A percentile compares a stretch with the other conserved stretches of the same genome.
Evolutionary conservation across 192 early-diverging fungal genomes (phyloP).

Genomic region (Entomortierella chlamydospora): DNA sequence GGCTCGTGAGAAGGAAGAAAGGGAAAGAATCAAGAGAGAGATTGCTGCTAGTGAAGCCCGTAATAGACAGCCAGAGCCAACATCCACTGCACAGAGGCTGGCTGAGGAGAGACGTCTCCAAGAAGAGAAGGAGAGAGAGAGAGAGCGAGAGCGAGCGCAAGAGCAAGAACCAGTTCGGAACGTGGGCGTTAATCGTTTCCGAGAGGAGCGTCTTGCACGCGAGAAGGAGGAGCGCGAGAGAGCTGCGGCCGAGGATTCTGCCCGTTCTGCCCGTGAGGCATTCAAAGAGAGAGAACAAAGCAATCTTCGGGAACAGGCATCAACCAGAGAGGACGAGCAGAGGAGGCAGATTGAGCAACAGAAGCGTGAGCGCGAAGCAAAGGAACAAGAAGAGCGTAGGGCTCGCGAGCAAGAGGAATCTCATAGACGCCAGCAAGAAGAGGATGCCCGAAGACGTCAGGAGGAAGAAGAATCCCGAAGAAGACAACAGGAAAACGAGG

Average conservation of each 20-base stretch:
- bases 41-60: conserved; percentile 40
- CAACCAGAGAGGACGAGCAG: conserved; percentile 21
- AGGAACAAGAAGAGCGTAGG: conserved; percentile 12
- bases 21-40: conserved; percentile 37
- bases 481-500: conserved; percentile 14
- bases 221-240: conserved; percentile 56
- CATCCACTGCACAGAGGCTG: conserved; percentile 24
- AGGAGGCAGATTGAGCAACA: conserved; percentile 22
- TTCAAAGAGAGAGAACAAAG: conserved; percentile 14
- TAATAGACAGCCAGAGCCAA: background rate
- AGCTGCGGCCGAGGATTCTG: conserved; percentile 32
- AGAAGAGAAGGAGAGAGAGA: conserved; percentile 45
- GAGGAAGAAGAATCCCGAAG: conserved; percentile 12
- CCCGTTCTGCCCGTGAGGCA: conserved; percentile 38
- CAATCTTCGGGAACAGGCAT: conserved; percentile 23
- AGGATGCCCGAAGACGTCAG: conserved; percentile 10
- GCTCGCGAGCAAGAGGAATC: conserved; percentile 4
- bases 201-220: conserved; percentile 55
- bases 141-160: conserved; percentile 31
- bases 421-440: conserved; percentile 1
- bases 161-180: background rate
- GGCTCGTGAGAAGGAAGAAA: conserved; percentile 54
- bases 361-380: conserved; percentile 17
- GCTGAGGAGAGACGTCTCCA: conserved; percentile 53
- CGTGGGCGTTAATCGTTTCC: conserved; percentile 35